A percentile compares a stretch with the other conserved stretches of the same genome.
Conservation (phyloP, 2,329 filamentous ascomycete genomes). For the Aurifilum marmelostoma region DNA sequence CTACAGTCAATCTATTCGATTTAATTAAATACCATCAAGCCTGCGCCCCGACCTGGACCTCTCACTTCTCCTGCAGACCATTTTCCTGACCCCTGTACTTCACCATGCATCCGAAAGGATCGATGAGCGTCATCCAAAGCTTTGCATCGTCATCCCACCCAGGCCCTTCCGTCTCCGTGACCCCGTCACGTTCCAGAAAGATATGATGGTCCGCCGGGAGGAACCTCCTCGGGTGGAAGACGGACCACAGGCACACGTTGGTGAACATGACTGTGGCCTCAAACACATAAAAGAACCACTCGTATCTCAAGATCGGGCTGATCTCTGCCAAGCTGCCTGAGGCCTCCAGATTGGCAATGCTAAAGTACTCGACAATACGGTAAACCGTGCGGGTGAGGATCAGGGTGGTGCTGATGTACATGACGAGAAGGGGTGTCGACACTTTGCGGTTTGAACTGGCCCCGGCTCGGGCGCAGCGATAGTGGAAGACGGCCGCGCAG, state of each 20-base stretch:
- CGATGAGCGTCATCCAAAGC: background rate
- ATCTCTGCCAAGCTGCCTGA: conserved; percentile 41
- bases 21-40: background rate
- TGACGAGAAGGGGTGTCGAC: conserved; percentile 45
- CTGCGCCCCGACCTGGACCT: too few relatives aligned
- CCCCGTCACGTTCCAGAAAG: conserved; percentile 51
- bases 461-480: conserved; percentile 43
- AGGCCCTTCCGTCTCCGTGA: conserved; percentile 11
- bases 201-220: conserved; percentile 53
- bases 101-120: conserved; percentile 5
- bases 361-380: conserved; percentile 63
- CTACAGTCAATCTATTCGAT: background rate
- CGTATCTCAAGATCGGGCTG: conserved; percentile 55
- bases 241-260: conserved; percentile 55
- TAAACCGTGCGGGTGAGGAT: conserved; percentile 60
- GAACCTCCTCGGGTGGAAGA: conserved; percentile 53
- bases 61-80: background rate
- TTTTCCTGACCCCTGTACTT: background rate
- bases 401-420: conserved; percentile 55
- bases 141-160: background rate
- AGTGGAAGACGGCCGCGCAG: conserved; percentile 54
- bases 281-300: conserved; percentile 64
- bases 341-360: conserved; percentile 44
- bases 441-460: conserved; percentile 39
- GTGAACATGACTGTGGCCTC: conserved; percentile 56